A percentile compares a stretch with the other conserved stretches of the same genome.
These are phyloP conservation scores for Bisporella sp. DNA, from an alignment of 2,329 filamentous ascomycete species.

Conservation along the genomic window DNA sequence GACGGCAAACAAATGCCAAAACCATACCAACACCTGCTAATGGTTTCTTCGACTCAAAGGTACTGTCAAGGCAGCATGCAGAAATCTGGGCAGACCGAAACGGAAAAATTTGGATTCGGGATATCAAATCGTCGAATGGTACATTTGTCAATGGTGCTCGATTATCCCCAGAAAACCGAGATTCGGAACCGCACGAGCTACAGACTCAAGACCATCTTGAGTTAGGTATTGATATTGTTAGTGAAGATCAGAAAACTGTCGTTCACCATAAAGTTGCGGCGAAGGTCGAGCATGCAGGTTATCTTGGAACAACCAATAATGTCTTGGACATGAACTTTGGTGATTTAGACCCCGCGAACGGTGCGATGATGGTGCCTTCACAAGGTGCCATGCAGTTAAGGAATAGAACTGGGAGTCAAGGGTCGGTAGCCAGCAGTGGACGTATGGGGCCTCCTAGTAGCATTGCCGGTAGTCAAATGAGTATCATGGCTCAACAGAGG, in stretches of 20 bases:
- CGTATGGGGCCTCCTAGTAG: conserved; percentile 48
- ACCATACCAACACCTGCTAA: conserved; percentile 86
- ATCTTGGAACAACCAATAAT: conserved; percentile 67
- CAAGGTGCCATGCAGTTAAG: conserved; percentile 63
- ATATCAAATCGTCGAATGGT: conserved; percentile 97
- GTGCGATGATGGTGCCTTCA: conserved; percentile 62
- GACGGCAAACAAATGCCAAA: conserved; percentile 94
- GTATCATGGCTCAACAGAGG: conserved; percentile 60
- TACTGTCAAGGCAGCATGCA: conserved; percentile 90
- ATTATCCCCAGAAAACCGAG: conserved; percentile 86
- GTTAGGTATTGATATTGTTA: conserved; percentile 96
- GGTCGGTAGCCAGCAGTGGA: conserved; percentile 54
- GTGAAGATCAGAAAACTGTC: conserved; percentile 96
- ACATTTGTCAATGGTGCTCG: conserved; percentile 94
- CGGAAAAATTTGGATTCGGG: conserved; percentile 91
- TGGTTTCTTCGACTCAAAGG: conserved; percentile 97
- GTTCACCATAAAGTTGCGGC: conserved; percentile 98
- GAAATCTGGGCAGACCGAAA: conserved; percentile 84
- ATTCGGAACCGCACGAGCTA: conserved; percentile 91
- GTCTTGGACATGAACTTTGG: conserved; percentile 86
- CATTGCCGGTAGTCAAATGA: conserved; percentile 45
- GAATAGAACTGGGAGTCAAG: conserved; percentile 61
- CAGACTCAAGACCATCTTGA: conserved; percentile 89
- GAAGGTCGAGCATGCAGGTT: conserved; percentile 91
- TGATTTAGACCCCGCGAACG: conserved; percentile 77